Evolutionary conservation across 1,139 yeast genomes (phyloP), one percentile per base, ranked within the genome.

Genomic region (Hyphopichia wangnamkhiaoensis): DNA sequence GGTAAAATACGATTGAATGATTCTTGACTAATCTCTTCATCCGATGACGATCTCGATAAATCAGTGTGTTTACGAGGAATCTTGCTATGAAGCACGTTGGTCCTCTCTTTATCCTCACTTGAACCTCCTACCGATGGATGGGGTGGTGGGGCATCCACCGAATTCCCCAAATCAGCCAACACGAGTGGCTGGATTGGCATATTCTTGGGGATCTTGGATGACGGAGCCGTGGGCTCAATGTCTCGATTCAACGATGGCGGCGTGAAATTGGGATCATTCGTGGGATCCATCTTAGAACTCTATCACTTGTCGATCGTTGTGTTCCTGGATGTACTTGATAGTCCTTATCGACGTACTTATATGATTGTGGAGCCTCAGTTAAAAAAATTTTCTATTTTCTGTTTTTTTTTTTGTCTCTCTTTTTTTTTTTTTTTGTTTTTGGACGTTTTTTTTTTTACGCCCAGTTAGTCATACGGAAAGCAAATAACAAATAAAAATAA

Each of bases 231-330:
- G 6, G 93, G 91, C 52, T 76, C 79, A 29, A 80, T 67, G 46
- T 71, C 63, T 34, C 76, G 79, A 42, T 80, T 76, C 34, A 77
- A 71, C 10, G 86, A 79, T 3, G 90, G 88, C 7, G 91, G 90
- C 36, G 79, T 76, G 58, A 84, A 85, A 58, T 84, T 79, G 23
- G 93, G 91, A 50, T 84, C 93, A 63, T 80, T 77, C 5, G 87
- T 83, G 23, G 94, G 94, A 56, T 85, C 94, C 94, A 85, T 84
- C n/a, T n/a, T n/a, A n/a, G n/a, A n/a, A n/a, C n/a, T n/a, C n/a
- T n/a, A n/a, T n/a, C n/a, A n/a, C n/a, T n/a, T n/a, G n/a, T n/a
- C n/a, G n/a, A n/a, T n/a, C n/a, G n/a, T n/a, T n/a, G n/a, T n/a
- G n/a, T n/a, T n/a, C n/a, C n/a, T n/a, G n/a, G n/a, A n/a, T n/a